These are phyloP conservation scores for Irpex sp. DNA, from an alignment of 1,284 basidiomycete genomes.

Conservation along the genomic window DNA sequence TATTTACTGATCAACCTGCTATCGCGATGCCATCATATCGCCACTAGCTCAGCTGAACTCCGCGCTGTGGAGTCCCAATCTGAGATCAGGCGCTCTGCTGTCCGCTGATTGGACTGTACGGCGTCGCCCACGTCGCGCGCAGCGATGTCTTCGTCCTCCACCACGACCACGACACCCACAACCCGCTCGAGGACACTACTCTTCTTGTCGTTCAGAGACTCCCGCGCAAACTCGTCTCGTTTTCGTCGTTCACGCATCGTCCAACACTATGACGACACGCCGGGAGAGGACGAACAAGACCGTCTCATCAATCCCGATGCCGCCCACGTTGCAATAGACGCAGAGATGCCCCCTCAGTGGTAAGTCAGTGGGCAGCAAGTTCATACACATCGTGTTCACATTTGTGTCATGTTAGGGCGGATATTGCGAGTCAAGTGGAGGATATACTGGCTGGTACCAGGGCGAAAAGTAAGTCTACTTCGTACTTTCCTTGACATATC, in stretches of 20 bases:
- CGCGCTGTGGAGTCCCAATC: background rate
- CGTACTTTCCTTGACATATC: slow-evolving; percentile 12
- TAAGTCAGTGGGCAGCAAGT: slow-evolving; percentile 14
- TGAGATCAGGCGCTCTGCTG: background rate
- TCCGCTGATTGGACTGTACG: background rate
- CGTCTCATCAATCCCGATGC: slow-evolving; percentile 55
- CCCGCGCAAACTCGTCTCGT: slow-evolving; percentile 53
- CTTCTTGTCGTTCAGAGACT: slow-evolving; percentile 94
- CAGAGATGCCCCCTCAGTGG: slow-evolving; percentile 39
- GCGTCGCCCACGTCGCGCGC: slow-evolving; percentile 17
- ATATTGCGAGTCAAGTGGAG: slow-evolving; percentile 86
- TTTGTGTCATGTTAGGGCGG: slow-evolving; percentile 61
- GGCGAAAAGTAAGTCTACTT: slow-evolving; percentile 69
- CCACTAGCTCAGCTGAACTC: slow-evolving; percentile 2
- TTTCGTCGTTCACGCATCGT: slow-evolving; percentile 34
- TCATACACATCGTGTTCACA: no score
- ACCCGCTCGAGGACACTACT: slow-evolving; percentile 90
- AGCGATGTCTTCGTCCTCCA: slow-evolving; percentile 31
- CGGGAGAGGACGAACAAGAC: slow-evolving; percentile 62
- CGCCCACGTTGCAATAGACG: slow-evolving; percentile 53
- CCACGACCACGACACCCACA: slow-evolving; percentile 34
- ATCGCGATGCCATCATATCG: background rate
- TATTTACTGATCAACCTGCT: background rate
- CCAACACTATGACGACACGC: slow-evolving; percentile 37
- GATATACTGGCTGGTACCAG: slow-evolving; percentile 67